Base-by-base conservation (phyloP, 2,329 filamentous ascomycete genomes). In the Penicillium griseofulvum region DNA sequence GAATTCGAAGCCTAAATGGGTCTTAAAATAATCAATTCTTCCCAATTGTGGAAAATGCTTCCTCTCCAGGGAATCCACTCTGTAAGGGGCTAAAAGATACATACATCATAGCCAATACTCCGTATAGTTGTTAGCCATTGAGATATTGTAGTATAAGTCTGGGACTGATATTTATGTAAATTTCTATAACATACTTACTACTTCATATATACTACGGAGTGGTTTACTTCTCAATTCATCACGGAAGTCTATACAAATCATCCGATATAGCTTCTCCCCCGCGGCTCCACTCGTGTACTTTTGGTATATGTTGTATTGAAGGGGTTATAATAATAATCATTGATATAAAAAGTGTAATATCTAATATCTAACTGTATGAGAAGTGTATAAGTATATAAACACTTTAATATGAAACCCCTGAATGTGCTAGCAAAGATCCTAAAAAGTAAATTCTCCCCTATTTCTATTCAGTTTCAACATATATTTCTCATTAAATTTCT, bases 1-100 rank as follows among this genome's bases (percentile, higher is more conserved):
- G 19, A 5, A 12, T 34, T n/a, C 7, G 0, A 37, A 14, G 3
- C 22, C 16, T n/a, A 10, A 11, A 46, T 19, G 24, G 28, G 17
- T 34, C n/a, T 19, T 14, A 14, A 9, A n/a, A n/a, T 33, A 10
- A 12, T 12, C 11, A 31, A 14, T 34, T 34, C 17, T 45, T 45
- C 29, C 11, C 9, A 34, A 45, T 9, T 34, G 29, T 28, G 42
- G 42, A 47, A 19, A 33, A 24, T 26, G 42, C 12, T 39, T 5
- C 28, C 49, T 52, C n/a, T 16, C n/a, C 12, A 12, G 17, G n/a
- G 17, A 42, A 43, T 49, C 44, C 51, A 49, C 51, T 43, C 45
- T 49, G 52, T 26, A 54, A 50, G 52, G 50, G 50, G 50, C 19
- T 34, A 26, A 38, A 46, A 17, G 12, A 50, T 33, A 22, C 22